Evolutionary conservation across 2,329 filamentous ascomycete species (phyloP), one percentile per base, ranked within the genome.

Genomic region (Rosellinia necatrix): DNA sequence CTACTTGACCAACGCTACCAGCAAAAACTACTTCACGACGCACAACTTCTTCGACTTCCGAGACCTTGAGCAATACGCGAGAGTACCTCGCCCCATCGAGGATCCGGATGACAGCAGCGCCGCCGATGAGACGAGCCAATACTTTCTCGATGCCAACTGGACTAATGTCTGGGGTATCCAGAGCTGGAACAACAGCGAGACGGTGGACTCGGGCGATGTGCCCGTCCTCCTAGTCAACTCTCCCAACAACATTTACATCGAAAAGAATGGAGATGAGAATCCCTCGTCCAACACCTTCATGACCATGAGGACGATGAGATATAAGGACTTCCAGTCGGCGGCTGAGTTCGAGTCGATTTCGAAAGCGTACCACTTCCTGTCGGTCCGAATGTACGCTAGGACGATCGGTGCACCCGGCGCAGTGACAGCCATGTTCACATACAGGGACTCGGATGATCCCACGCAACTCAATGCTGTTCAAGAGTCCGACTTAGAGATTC

Each of bases 351-450:
- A 79, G 58, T 75, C 76, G 2, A 57, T 65, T 17, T 67, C 68
- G 12, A 60, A 56, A 21, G 64, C 65, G n/a, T 76, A 73, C 63
- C 70, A 75, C 25, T 75, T 68, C 61, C 60, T 76, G 42, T 78
- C 76, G 3, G 65, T 81, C 32, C 77, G 81, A 38, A 79, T 83
- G 76, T 74, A 78, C 24, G 78, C 80, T 13, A 77, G 80, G 50
- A 80, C 79, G 17, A 64, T 73, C 3, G 80, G 81, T 9, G 69
- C 68, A 15, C 67, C 75, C 0, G 81, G 81, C 27, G 81, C 79
- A 34, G 75, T 80, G 47, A 78, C 79, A 3, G 80, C 79, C 60
- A 72, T 83, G 64, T 83, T 83, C 69, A 81, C 79, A 4, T 83
- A 82, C 68, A 71, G 72, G 19, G 70, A 75, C 53, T 64, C 63